These are phyloP conservation scores for Lentinula edodes DNA, from an alignment of 768 basidiomycete species.

Conservation along the genomic window DNA sequence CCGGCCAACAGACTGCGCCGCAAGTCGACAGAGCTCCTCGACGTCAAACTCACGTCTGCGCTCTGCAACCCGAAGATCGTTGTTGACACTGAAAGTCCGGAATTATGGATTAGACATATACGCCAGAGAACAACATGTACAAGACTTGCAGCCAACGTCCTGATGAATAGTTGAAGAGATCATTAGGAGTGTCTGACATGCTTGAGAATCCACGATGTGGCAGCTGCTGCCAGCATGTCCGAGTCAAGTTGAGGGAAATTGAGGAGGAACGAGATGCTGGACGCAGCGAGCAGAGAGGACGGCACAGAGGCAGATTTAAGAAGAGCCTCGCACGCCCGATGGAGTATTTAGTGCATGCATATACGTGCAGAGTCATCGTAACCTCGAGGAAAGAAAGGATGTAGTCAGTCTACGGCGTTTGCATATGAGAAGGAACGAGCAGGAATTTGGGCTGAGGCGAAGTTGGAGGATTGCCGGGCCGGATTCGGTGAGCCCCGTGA, in stretches of 20 bases:
- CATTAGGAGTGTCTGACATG: slow-evolving; percentile 20
- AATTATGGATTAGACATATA: slow-evolving; percentile 22
- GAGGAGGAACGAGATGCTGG: slow-evolving; percentile 16
- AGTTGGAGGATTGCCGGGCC: no score
- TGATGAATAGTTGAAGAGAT: slow-evolving; percentile 37
- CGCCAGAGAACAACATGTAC: slow-evolving; percentile 2
- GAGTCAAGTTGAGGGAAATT: slow-evolving; percentile 18
- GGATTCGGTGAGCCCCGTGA: no score
- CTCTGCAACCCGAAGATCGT: slow-evolving; percentile 41
- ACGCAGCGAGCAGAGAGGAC: slow-evolving; percentile 13
- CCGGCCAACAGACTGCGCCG: slow-evolving; percentile 34
- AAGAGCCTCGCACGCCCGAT: not conserved
- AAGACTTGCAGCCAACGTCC: slow-evolving; percentile 39
- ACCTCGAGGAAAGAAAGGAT: no score
- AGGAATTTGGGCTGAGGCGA: no score
- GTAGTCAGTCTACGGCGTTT: no score
- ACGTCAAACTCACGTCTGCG: slow-evolving; percentile 36
- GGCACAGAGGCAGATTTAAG: not conserved
- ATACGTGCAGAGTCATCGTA: not conserved
- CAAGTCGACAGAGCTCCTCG: slow-evolving; percentile 36
- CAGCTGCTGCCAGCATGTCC: slow-evolving; percentile 15
- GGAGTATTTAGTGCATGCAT: not conserved
- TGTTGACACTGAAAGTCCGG: slow-evolving; percentile 28
- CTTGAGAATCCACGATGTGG: slow-evolving; percentile 27
- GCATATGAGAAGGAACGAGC: no score